phyloP scores from a whole-genome alignment of 75 land plant genomes.

The Pinus taeda region DNA sequence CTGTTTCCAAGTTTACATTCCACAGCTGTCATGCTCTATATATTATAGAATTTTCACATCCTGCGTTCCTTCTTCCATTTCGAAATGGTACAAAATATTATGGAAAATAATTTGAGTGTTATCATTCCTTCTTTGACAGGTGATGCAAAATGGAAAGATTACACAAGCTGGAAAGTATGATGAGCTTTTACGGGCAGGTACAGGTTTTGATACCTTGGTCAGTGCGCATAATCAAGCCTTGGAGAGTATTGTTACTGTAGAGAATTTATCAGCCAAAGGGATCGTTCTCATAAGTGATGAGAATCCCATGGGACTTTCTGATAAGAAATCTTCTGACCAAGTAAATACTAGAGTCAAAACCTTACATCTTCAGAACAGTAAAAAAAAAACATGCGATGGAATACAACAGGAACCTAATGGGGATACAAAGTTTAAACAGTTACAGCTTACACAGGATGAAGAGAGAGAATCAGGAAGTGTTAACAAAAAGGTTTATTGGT shows the following conservation, averaged over 20 bases:
- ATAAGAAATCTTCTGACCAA: conserved; percentile 5
- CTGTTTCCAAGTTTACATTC: neutral
- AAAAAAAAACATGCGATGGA: conserved; percentile 21
- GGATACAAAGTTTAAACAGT: conserved; percentile 35
- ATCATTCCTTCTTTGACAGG: conserved; percentile 35
- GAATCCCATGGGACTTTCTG: conserved; percentile 14
- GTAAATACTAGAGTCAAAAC: neutral
- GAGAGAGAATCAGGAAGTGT: conserved; percentile 88
- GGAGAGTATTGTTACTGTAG: conserved; percentile 42
- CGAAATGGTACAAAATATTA: neutral
- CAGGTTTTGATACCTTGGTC: conserved; percentile 80
- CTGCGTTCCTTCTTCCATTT: neutral
- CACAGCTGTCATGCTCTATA: neutral
- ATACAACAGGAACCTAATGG: conserved; percentile 26
- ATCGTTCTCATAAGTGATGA: neutral
- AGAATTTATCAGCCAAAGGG: conserved; percentile 32
- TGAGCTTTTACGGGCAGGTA: conserved; percentile 63
- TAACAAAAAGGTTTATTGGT: conserved; percentile 68
- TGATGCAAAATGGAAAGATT: conserved; percentile 87
- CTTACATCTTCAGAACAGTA: conserved; percentile 15
- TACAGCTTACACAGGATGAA: conserved; percentile 70
- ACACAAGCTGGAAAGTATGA: conserved; percentile 86
- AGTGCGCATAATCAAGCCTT: conserved; percentile 81
- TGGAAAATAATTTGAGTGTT: neutral
- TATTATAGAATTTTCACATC: neutral